Base-by-base conservation (phyloP, 2,329 filamentous ascomycete genomes). In the Cryphonectria naterciae region DNA sequence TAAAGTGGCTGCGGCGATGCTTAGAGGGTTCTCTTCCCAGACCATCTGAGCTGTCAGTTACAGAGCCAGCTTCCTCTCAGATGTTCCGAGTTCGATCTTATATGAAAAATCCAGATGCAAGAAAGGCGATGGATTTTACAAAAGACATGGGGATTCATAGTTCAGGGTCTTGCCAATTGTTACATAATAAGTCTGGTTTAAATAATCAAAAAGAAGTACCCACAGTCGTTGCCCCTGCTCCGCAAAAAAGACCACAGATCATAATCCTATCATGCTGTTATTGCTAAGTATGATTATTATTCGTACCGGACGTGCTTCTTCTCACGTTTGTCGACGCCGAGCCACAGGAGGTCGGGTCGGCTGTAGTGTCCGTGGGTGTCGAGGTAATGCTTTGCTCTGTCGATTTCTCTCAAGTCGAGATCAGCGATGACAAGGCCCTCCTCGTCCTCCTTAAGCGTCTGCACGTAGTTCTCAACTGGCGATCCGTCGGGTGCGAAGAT, bases 371-470 rank as follows among this genome's bases (percentile, higher is more conserved):
- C 78, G 68, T 78, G 77, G 46, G 81, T 80, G 67, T 84, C 82
- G 22, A 82, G 78, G 63, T 83, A 82, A 0, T 79, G 79, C 46
- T 81, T 78, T 0, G 80, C 80, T 39, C 80, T 78, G n/a, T 82
- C 79, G 13, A 82, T 79, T 52, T 80, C 78, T 25, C 81, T 77
- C 66, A 89, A 76, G 52, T 88, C 83, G 63, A 88, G 75, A 70
- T 88, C 85, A 0, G 85, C 85, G 69, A 81, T 84, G 10, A 88
- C 69, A 15, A 88, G 82, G 5, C 83, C 81, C 74, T 89, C 87
- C 35, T 80, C 79, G 0, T 79, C 80, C 19, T 78, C 77, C 4
- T 78, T 77, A 68, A 83, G 49, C 4, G 82, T 76, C 39, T 70
- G 35, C 22, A 60, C 68, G 13, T 67, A 63, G 49, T 46, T 39